Percentiles rank a stretch among this genome's conserved stretches.
Evolutionary conservation across 2,329 filamentous ascomycete genomes (phyloP).

Genomic region (Penicillium palitans): DNA sequence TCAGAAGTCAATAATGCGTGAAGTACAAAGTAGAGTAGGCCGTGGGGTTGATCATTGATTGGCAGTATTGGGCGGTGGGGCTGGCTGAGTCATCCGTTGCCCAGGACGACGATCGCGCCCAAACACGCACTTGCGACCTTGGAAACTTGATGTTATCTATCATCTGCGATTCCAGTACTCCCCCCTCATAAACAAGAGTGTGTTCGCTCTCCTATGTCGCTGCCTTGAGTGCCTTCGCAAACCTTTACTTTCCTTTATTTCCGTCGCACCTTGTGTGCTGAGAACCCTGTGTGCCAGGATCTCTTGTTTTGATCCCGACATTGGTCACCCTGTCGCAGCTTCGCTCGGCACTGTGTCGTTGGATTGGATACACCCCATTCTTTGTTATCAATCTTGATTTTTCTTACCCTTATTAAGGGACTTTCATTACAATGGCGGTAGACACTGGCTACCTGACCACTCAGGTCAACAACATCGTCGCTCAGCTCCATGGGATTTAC

Average conservation of each 20-base stretch:
- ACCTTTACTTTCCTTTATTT: slow-evolving; percentile 22
- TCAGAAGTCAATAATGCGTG: slow-evolving; percentile 9
- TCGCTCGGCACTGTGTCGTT: slow-evolving; percentile 18
- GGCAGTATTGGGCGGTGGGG: slow-evolving; percentile 36
- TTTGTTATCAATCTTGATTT: slow-evolving; percentile 10
- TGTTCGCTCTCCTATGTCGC: slow-evolving; percentile 20
- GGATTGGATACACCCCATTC: slow-evolving; percentile 18
- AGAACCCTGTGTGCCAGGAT: slow-evolving; percentile 19
- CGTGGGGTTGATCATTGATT: slow-evolving; percentile 24
- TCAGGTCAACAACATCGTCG: slow-evolving; percentile 92
- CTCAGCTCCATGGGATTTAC: slow-evolving; percentile 89
- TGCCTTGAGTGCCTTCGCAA: slow-evolving; percentile 16
- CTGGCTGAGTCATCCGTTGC: slow-evolving; percentile 39
- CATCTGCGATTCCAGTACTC: slow-evolving; percentile 20
- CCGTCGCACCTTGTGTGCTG: slow-evolving; percentile 20
- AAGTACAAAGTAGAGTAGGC: slow-evolving; percentile 10
- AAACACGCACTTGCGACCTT: slow-evolving; percentile 31
- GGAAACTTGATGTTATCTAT: slow-evolving; percentile 27
- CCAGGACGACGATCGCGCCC: slow-evolving; percentile 31
- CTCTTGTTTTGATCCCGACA: slow-evolving; percentile 20
- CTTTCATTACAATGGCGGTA: slow-evolving; percentile 55
- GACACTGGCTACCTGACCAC: slow-evolving; percentile 91
- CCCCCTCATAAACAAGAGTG: slow-evolving; percentile 27
- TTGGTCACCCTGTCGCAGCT: slow-evolving; percentile 18
- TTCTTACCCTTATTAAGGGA: slow-evolving; percentile 14